Evolutionary conservation across 192 early-diverging fungal genomes (phyloP).

Genomic region (Mycoemilia scoparia): DNA sequence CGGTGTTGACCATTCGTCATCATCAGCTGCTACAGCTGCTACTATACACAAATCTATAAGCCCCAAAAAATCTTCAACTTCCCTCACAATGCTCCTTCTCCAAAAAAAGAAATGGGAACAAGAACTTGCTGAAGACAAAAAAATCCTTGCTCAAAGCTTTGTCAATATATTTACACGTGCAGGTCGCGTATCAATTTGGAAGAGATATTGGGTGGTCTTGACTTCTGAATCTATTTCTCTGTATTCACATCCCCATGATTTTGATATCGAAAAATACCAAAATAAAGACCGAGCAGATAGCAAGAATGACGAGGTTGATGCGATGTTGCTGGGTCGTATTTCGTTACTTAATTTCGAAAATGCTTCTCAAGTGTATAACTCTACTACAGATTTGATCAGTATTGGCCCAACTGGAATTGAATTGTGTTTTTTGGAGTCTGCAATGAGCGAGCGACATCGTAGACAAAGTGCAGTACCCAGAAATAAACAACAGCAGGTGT

Average conservation of each 20-base stretch:
- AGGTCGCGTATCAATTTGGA: constrained; percentile 27
- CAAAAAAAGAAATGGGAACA: constrained; percentile 3
- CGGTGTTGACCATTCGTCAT: too few relatives aligned
- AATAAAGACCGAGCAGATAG: too few relatives aligned
- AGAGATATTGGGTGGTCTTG: constrained; percentile 28
- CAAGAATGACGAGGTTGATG: constrained; percentile 9
- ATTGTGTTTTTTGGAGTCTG: constrained; percentile 19
- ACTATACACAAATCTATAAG: too few relatives aligned
- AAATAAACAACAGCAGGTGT: background rate
- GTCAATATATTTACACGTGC: constrained; percentile 26
- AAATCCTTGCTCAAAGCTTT: constrained; percentile 5
- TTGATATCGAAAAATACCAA: too few relatives aligned
- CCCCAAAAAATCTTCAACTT: too few relatives aligned
- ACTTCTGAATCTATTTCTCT: constrained; percentile 16
- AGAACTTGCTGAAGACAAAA: background rate
- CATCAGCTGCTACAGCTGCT: too few relatives aligned
- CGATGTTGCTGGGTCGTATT: constrained; percentile 12
- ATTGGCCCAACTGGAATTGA: constrained; percentile 26
- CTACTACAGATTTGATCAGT: constrained; percentile 24
- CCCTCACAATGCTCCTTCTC: too few relatives aligned
- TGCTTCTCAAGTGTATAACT: constrained; percentile 16
- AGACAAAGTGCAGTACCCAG: constrained; percentile 26
- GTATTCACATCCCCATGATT: too few relatives aligned
- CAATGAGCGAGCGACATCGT: constrained; percentile 32
- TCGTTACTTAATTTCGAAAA: constrained; percentile 22